phyloP scores from a whole-genome alignment of 2,329 filamentous ascomycete species.

The Neofusicoccum sp. region DNA sequence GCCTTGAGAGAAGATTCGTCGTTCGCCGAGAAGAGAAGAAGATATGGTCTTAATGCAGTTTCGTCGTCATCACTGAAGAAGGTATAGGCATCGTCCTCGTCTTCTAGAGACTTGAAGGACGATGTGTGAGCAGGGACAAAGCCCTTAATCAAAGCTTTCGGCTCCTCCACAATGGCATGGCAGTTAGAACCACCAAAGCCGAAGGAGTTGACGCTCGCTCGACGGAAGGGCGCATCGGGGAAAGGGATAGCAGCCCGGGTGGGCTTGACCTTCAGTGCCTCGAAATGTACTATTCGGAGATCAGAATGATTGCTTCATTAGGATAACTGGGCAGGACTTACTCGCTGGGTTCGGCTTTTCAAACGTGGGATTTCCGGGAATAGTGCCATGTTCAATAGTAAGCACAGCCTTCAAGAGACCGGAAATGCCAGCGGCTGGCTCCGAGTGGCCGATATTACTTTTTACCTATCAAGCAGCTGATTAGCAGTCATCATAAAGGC shows the following conservation, averaged over 20 bases:
- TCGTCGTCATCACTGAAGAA: constrained; percentile 18
- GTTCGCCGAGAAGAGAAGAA: constrained; percentile 19
- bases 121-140: constrained; percentile 4
- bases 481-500: too few species aligned
- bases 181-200: constrained; percentile 29
- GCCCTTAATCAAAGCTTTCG: neutral
- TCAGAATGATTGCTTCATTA: neutral
- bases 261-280: neutral
- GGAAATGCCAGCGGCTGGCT: constrained; percentile 28
- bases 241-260: constrained; percentile 17
- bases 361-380: constrained; percentile 24
- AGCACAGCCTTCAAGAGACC: constrained; percentile 31
- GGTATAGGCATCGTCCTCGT: neutral
- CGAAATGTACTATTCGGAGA: neutral
- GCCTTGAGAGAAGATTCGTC: constrained; percentile 17
- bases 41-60: neutral
- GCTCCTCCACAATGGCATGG: constrained; percentile 27
- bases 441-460: constrained; percentile 34
- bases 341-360: constrained; percentile 2
- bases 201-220: constrained; percentile 27
- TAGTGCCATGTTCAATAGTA: constrained; percentile 26
- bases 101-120: constrained; percentile 8
- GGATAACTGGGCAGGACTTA: neutral
- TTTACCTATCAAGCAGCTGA: constrained; percentile 21
- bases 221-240: constrained; percentile 18